A percentile compares a stretch with the other conserved stretches of the same genome.
Evolutionary conservation across 345 rosid species (phyloP).

Genomic region (Carallia pectinifolia): DNA sequence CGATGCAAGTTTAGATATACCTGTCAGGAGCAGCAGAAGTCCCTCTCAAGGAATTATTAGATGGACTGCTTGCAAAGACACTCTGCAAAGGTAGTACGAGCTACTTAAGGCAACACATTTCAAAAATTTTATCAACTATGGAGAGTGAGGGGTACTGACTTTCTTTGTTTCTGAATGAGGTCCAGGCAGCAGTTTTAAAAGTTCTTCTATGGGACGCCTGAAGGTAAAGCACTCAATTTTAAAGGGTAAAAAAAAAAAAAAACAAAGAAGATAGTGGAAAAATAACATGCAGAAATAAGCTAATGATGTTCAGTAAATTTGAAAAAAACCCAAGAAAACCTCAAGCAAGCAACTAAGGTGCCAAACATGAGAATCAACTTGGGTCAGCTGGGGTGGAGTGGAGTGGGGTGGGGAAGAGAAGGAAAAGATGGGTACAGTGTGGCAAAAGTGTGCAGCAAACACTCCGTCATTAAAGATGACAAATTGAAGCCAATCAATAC

Average conservation of each 20-base stretch:
- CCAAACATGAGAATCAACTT: too few species aligned
- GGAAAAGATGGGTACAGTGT: too few species aligned
- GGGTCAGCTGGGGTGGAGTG: too few species aligned
- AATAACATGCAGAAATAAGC: too few species aligned
- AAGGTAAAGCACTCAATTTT: constrained; percentile 8
- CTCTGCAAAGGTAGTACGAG: constrained; percentile 44
- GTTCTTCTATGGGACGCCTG: constrained; percentile 96
- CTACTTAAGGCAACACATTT: background rate
- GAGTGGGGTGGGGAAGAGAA: too few species aligned
- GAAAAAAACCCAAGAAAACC: too few species aligned
- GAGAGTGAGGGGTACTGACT: constrained; percentile 14
- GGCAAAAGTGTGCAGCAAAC: too few species aligned
- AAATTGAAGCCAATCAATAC: too few species aligned
- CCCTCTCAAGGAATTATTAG: constrained; percentile 54
- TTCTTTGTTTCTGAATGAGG: constrained; percentile 83
- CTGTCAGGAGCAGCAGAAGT: constrained; percentile 42
- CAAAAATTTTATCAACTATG: background rate
- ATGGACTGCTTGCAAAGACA: constrained; percentile 65
- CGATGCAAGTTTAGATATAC: constrained; percentile 19
- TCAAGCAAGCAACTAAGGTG: too few species aligned
- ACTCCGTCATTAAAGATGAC: too few species aligned
- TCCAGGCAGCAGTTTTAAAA: constrained; percentile 82
- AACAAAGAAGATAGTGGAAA: background rate
- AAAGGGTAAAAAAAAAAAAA: background rate
- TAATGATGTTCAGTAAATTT: too few species aligned